These are phyloP conservation scores for Fusarium xyrophilum DNA, from an alignment of 2,329 filamentous ascomycete species.

Conservation along the genomic window DNA sequence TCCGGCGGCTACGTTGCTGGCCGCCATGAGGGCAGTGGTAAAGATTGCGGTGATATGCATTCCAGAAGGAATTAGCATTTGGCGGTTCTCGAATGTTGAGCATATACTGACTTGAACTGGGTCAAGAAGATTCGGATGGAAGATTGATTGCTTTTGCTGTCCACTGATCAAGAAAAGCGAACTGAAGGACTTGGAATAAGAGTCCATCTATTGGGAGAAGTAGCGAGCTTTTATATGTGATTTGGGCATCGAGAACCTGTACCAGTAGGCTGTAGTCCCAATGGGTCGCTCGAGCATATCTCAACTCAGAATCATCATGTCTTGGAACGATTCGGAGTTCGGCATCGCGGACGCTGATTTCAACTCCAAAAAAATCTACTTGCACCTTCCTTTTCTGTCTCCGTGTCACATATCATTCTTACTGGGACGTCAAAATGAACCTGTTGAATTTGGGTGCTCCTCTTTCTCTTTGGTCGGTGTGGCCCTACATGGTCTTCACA, in stretches of 20 bases:
- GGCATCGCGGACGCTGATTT: background rate
- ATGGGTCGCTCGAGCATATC: background rate
- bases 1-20: background rate
- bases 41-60: background rate
- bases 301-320: background rate
- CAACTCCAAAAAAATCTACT: too few species aligned
- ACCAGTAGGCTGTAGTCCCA: too few species aligned
- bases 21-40: background rate
- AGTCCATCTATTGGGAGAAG: accelerated
- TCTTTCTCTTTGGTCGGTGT: background rate
- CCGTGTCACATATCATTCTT: background rate
- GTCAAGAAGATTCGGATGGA: background rate
- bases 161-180: accelerated
- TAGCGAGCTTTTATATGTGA: background rate
- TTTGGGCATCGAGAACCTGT: background rate
- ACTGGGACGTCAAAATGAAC: background rate
- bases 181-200: accelerated
- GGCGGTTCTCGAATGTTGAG: accelerated
- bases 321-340: background rate
- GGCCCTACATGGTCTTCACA: background rate
- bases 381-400: background rate
- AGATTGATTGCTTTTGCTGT: background rate
- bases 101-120: background rate
- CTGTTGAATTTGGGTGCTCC: accelerated
- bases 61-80: accelerated